Evolutionary conservation across 805 yeast genomes (phyloP).

Genomic region (Kodamaea laetipori): DNA sequence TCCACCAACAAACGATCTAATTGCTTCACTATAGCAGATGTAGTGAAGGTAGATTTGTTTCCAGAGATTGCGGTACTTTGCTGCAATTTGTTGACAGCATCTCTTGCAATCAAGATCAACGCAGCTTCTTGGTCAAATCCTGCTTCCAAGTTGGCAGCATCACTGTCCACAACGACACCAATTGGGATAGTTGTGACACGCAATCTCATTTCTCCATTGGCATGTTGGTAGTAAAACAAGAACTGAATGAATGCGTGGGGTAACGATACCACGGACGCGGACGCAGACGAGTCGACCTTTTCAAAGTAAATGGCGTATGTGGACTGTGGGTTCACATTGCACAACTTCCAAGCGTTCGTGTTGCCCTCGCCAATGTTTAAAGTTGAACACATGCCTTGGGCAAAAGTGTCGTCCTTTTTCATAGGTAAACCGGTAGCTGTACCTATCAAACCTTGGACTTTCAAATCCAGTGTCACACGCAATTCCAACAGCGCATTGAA

Average conservation of each 20-base stretch:
- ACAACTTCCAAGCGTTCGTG: slow-evolving; percentile 62
- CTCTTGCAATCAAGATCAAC: slow-evolving; percentile 59
- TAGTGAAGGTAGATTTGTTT: slow-evolving; percentile 22
- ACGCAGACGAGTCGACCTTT: slow-evolving; percentile 36
- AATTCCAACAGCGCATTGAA: slow-evolving; percentile 62
- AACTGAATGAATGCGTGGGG: slow-evolving; percentile 48
- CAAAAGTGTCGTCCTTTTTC: slow-evolving; percentile 27
- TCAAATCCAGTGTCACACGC: slow-evolving; percentile 50
- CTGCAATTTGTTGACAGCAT: slow-evolving; percentile 47
- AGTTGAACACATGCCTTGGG: slow-evolving; percentile 32
- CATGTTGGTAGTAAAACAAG: slow-evolving; percentile 62
- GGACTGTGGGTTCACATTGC: slow-evolving; percentile 56
- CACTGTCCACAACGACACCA: slow-evolving; percentile 44
- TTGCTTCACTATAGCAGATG: slow-evolving; percentile 46
- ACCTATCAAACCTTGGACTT: slow-evolving; percentile 62
- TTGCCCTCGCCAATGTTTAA: slow-evolving; percentile 48
- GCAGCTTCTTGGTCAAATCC: slow-evolving; percentile 74
- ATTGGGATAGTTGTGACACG: slow-evolving; percentile 61
- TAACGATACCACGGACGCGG: slow-evolving; percentile 18
- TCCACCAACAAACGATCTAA: slow-evolving; percentile 51
- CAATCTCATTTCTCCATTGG: slow-evolving; percentile 56
- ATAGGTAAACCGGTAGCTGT: slow-evolving; percentile 53
- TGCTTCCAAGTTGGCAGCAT: slow-evolving; percentile 41
- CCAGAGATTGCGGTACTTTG: slow-evolving; percentile 18
- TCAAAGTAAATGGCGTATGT: slow-evolving; percentile 63